Conservation (phyloP, 495 filamentous ascomycete genomes). For the Podospora pseudopauciseta region DNA sequence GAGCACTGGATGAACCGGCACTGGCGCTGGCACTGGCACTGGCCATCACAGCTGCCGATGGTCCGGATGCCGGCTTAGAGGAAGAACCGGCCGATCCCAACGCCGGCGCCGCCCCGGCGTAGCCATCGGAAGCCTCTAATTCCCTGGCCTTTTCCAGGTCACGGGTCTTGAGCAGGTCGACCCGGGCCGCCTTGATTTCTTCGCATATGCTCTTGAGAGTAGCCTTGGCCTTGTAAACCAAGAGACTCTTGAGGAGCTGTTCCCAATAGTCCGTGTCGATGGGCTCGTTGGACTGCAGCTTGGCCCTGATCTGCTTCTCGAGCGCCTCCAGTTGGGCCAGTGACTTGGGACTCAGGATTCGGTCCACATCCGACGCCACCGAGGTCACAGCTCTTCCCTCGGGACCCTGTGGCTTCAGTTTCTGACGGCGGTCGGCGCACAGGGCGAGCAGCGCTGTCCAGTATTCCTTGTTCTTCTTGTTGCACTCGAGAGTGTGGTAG, state of each 20-base stretch:
- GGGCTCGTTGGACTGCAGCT: constrained; percentile 81
- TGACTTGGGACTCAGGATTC: constrained; percentile 79
- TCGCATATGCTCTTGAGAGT: constrained; percentile 78
- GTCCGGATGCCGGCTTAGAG: constrained; percentile 26
- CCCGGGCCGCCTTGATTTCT: constrained; percentile 68
- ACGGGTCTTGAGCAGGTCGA: constrained; percentile 62
- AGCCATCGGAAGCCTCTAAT: constrained; percentile 34
- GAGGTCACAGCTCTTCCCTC: constrained; percentile 74
- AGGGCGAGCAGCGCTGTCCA: constrained; percentile 91
- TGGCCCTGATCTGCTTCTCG: constrained; percentile 78
- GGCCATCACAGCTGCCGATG: constrained; percentile 27
- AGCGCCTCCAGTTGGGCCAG: constrained; percentile 78
- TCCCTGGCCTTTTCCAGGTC: constrained; percentile 67
- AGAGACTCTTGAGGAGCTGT: constrained; percentile 76
- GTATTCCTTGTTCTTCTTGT: constrained; percentile 73
- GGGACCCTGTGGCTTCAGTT: constrained; percentile 53
- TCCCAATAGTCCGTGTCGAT: constrained; percentile 99
- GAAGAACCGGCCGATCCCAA: constrained; percentile 8
- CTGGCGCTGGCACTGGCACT: constrained; percentile 10
- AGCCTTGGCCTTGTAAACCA: constrained; percentile 88
- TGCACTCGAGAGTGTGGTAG: constrained; percentile 77
- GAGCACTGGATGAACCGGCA: constrained; percentile 31
- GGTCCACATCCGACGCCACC: constrained; percentile 84
- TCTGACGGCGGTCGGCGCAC: constrained; percentile 71
- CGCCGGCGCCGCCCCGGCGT: constrained; percentile 19